Evolutionary conservation across 768 basidiomycete genomes (phyloP).

Genomic region (Tylopilus sp.): DNA sequence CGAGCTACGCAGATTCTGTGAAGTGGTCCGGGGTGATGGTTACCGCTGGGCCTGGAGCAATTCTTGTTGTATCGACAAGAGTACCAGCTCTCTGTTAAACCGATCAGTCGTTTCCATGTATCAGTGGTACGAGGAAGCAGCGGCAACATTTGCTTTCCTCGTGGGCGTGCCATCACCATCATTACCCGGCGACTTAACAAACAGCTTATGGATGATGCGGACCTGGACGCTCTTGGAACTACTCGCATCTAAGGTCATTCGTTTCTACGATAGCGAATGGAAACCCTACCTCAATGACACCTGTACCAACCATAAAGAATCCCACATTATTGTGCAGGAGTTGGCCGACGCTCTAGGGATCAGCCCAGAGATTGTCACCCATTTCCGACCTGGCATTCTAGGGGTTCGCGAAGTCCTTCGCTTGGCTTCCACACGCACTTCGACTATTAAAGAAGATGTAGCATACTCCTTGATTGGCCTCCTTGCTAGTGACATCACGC

Average conservation of each 20-base stretch:
- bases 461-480: background rate
- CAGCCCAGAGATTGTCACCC: background rate
- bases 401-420: background rate
- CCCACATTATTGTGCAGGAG: constrained; percentile 1
- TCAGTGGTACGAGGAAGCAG: background rate
- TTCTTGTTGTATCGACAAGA: background rate
- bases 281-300: constrained; percentile 2
- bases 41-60: background rate
- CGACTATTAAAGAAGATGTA: background rate
- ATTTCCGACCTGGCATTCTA: background rate
- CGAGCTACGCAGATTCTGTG: background rate
- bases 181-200: background rate
- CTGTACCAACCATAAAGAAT: background rate
- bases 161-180: background rate
- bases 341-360: background rate
- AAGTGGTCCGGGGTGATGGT: background rate
- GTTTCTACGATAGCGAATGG: constrained; percentile 2
- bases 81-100: background rate
- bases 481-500: background rate
- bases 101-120: background rate
- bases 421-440: background rate
- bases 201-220: constrained; percentile 1
- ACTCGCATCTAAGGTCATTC: constrained; percentile 4
- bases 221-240: constrained; percentile 8
- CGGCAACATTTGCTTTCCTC: background rate